These are phyloP conservation scores for Naganishia vishniacii DNA, from an alignment of 768 basidiomycete genomes.

Conservation along the genomic window DNA sequence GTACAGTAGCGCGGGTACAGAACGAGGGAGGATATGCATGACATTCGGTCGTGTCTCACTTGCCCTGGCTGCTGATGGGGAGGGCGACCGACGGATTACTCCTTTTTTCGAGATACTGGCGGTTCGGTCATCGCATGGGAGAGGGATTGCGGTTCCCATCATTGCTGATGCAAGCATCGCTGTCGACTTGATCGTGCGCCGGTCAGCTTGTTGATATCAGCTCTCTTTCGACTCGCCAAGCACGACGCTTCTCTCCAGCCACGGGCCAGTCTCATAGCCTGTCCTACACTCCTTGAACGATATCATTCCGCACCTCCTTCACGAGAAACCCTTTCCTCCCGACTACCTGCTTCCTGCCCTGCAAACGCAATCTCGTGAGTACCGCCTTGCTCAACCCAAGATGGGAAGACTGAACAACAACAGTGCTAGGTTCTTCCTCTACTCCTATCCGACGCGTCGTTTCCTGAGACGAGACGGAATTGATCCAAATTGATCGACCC, in stretches of 20 bases:
- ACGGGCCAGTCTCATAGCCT: constrained; percentile 1
- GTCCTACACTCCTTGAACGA: constrained; percentile 2
- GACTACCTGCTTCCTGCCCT: too few relatives aligned
- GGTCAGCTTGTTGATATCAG: not conserved
- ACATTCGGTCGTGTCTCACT: constrained; percentile 14
- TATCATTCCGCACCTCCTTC: not conserved
- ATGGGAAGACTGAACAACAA: too few relatives aligned
- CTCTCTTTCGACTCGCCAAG: too few relatives aligned
- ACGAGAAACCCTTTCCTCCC: not conserved
- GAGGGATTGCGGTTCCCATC: not conserved
- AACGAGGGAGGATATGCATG: not conserved
- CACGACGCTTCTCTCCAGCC: not conserved
- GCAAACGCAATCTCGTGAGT: too few relatives aligned
- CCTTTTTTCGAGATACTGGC: constrained; percentile 12
- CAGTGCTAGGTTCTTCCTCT: too few relatives aligned
- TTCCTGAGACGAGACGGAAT: too few relatives aligned
- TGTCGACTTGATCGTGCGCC: too few relatives aligned
- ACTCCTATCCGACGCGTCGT: not conserved
- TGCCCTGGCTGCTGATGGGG: constrained; percentile 5
- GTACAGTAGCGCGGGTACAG: not conserved
- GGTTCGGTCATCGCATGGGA: not conserved
- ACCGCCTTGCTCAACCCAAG: too few relatives aligned
- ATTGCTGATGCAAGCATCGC: constrained; percentile 16
- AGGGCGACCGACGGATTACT: constrained; percentile 1
- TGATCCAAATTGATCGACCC: too few relatives aligned